phyloP scores from a whole-genome alignment of 108 stramenopile species.

The Cyclotella kingstonii region DNA sequence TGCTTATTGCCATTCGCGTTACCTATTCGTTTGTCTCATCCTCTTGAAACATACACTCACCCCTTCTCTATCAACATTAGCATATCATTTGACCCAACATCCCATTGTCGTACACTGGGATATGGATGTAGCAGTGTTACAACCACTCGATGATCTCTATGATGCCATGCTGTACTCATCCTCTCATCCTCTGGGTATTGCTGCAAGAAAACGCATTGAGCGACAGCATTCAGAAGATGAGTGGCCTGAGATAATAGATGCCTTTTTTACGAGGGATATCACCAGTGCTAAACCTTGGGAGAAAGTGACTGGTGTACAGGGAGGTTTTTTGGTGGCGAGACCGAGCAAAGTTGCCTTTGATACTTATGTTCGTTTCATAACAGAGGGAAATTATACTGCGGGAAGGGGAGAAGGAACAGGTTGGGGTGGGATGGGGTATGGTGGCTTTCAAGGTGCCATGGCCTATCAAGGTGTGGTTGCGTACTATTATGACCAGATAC shows the following conservation, averaged over 20 bases:
- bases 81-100: conserved; percentile 67
- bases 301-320: conserved; percentile 47
- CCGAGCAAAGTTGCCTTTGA: conserved; percentile 47
- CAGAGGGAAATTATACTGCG: conserved; percentile 43
- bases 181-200: conserved; percentile 15
- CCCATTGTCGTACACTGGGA: conserved; percentile 64
- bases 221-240: conserved; percentile 35
- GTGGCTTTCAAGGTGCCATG: conserved; percentile 58
- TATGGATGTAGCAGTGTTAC: conserved; percentile 59
- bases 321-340: conserved; percentile 56
- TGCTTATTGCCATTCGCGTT: neutral
- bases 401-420: conserved; percentile 42
- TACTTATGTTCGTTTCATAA: conserved; percentile 46
- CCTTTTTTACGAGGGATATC: conserved; percentile 57
- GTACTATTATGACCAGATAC: conserved; percentile 54
- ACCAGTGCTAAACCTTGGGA: conserved; percentile 51
- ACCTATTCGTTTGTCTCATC: neutral
- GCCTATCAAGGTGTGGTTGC: conserved; percentile 64
- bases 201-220: conserved; percentile 34
- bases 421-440: conserved; percentile 58
- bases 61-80: conserved; percentile 2
- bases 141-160: conserved; percentile 65
- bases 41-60: neutral
- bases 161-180: conserved; percentile 58
- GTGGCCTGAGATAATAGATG: conserved; percentile 51